These are phyloP conservation scores for Macrotyloma uniflorum DNA, from an alignment of 306 rosid genomes.

Conservation along the genomic window DNA sequence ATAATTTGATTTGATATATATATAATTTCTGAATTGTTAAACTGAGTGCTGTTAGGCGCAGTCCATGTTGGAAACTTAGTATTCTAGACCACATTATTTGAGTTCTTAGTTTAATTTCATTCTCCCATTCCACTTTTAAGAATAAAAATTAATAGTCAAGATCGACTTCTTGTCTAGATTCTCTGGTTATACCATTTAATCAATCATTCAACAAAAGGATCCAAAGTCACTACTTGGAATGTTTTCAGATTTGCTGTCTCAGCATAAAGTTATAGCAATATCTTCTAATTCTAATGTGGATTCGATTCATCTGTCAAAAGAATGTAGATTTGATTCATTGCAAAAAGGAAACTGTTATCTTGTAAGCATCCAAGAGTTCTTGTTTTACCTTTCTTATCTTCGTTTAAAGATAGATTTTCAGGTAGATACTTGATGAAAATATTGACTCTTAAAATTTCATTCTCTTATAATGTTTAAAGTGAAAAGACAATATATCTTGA, in stretches of 20 bases:
- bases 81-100: not conserved
- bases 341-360: not conserved
- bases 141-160: not conserved
- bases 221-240: not conserved
- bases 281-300: not conserved
- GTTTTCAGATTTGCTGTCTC: not conserved
- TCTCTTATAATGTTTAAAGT: no score
- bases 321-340: not conserved
- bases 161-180: not conserved
- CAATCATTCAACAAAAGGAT: not conserved
- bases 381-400: no score
- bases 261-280: no score
- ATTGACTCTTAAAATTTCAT: no score
- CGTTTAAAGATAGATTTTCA: no score
- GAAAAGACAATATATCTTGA: no score
- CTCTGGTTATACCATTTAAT: not conserved
- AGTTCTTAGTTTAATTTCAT: not conserved
- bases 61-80: not conserved
- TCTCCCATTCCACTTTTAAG: not conserved
- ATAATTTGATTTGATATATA: not conserved
- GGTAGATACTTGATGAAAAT: no score
- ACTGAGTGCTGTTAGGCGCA: conserved; percentile 8
- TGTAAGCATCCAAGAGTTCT: no score
- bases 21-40: not conserved
- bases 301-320: not conserved